Evolutionary conservation across 2,329 filamentous ascomycete species (phyloP).

Genomic region (Paracoccidioides brasiliensis): DNA sequence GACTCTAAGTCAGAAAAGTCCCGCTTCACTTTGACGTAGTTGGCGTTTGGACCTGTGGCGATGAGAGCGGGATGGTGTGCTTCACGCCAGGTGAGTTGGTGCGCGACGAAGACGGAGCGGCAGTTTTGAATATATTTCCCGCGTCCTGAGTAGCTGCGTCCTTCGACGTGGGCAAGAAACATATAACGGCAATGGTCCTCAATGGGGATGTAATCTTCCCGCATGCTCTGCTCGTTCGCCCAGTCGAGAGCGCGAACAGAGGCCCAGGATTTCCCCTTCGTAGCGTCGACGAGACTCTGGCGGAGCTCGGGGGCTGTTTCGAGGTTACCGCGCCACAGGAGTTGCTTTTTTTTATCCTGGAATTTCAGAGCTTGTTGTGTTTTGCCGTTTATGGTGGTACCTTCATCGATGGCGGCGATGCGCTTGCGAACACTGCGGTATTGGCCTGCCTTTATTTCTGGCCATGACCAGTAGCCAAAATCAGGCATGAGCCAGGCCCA

Average conservation of each 20-base stretch:
- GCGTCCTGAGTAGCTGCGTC: constrained; percentile 41
- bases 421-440: constrained; percentile 31
- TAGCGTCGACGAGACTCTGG: constrained; percentile 26
- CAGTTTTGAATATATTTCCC: constrained; percentile 43
- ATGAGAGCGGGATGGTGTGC: constrained; percentile 37
- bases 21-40: constrained; percentile 36
- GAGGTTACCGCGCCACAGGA: constrained; percentile 38
- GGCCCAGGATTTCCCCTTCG: constrained; percentile 33
- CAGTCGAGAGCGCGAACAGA: constrained; percentile 33
- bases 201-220: constrained; percentile 34
- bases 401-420: constrained; percentile 27
- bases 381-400: constrained; percentile 14
- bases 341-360: constrained; percentile 31
- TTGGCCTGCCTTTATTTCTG: constrained; percentile 34
- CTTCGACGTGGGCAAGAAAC: constrained; percentile 42
- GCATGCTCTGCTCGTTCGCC: constrained; percentile 27
- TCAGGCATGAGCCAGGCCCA: constrained; percentile 41
- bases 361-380: constrained; percentile 14
- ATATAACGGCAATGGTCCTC: constrained; percentile 43
- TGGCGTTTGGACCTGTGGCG: constrained; percentile 34
- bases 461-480: constrained; percentile 43
- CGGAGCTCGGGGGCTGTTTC: constrained; percentile 28
- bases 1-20: constrained; percentile 45
- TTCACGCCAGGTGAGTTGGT: constrained; percentile 37
- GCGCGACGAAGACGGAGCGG: constrained; percentile 37